Evolutionary conservation across 164 flowering plant genomes (phyloP).

Genomic region (Litsea cubeba): DNA sequence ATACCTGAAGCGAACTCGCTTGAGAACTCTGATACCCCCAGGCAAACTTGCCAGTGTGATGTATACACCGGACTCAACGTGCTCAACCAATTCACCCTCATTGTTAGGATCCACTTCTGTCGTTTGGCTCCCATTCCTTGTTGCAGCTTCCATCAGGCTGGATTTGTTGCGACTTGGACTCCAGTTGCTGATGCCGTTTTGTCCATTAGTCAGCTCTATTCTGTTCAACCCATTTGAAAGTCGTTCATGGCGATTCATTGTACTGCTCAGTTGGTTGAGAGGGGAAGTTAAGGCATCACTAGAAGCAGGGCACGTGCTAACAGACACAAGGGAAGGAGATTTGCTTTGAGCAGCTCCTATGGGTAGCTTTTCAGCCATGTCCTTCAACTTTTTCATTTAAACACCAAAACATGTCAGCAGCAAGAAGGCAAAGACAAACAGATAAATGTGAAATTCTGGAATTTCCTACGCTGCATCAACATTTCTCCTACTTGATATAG

Average conservation of each 20-base stretch:
- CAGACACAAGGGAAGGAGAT: background rate
- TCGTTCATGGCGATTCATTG: background rate
- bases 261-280: background rate
- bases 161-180: background rate
- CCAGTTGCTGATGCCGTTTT: background rate
- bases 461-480: background rate
- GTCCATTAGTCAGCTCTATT: background rate
- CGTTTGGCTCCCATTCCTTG: background rate
- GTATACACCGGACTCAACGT: background rate
- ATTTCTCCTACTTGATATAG: background rate
- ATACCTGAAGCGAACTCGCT: background rate
- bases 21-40: background rate
- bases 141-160: background rate
- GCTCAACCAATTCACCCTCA: background rate
- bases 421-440: background rate
- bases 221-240: background rate
- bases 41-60: background rate
- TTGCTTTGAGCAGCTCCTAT: background rate
- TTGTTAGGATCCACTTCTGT: background rate
- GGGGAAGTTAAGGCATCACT: background rate
- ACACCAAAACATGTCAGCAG: background rate
- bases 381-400: background rate
- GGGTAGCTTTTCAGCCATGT: constrained; percentile 1
- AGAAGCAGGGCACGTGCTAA: background rate
- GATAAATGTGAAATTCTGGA: background rate